A percentile compares a stretch with the other conserved stretches of the same genome.
These are phyloP conservation scores for Kalmusia sp. DNA, from an alignment of 2,329 filamentous ascomycete species.

Conservation along the genomic window DNA sequence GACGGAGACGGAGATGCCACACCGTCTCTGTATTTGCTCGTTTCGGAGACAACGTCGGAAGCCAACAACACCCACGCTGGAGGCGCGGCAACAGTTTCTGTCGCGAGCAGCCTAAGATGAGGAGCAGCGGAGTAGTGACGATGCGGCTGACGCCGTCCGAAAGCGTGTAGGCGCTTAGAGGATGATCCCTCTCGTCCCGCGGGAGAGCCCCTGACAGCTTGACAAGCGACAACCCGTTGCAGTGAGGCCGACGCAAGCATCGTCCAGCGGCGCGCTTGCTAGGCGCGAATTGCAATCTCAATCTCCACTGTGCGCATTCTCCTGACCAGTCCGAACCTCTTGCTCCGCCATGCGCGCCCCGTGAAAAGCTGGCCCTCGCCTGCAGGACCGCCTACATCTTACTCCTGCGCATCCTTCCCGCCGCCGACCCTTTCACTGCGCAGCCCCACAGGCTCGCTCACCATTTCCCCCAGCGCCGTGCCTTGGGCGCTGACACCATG, in stretches of 20 bases:
- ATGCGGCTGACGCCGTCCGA: constrained; percentile 1
- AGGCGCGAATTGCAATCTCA: neutral
- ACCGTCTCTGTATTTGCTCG: no score
- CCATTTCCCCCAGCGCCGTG: neutral
- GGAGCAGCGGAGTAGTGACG: neutral
- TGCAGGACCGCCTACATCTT: constrained; percentile 34
- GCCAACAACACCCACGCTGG: no score
- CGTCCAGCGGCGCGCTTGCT: neutral
- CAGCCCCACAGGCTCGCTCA: constrained; percentile 26
- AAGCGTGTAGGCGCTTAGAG: no score
- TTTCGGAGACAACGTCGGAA: no score
- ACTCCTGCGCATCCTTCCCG: constrained; percentile 30
- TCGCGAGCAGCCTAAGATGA: neutral
- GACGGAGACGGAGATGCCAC: no score
- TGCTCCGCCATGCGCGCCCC: constrained; percentile 31
- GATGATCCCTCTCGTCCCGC: neutral
- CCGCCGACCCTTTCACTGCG: constrained; percentile 25
- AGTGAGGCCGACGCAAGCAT: neutral
- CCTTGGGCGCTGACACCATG: constrained; percentile 25
- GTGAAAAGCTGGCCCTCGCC: constrained; percentile 33
- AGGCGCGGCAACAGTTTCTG: no score
- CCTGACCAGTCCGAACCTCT: constrained; percentile 14
- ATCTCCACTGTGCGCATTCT: constrained; percentile 20
- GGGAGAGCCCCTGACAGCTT: neutral
- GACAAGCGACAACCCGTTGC: neutral